Conservation (phyloP, 352 stramenopile genomes). For the Globisporangium cederbergense region DNA sequence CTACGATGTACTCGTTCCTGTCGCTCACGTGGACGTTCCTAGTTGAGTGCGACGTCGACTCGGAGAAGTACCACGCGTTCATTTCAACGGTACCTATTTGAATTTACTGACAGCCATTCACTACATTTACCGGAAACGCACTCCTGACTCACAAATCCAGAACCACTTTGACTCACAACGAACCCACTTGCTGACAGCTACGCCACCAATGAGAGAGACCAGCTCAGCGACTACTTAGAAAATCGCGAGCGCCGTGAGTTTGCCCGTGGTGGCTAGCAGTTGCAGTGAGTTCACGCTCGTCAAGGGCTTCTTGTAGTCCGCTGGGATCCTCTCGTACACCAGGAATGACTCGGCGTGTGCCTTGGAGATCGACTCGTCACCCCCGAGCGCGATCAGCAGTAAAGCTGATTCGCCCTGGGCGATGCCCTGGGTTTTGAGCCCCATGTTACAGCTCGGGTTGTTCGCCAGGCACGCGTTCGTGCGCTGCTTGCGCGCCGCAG, state of each 20-base stretch:
- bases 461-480: background rate
- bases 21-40: background rate
- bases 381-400: background rate
- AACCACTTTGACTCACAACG: no score
- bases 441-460: background rate
- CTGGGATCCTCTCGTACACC: conserved; percentile 41
- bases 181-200: no score
- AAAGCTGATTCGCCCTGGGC: background rate
- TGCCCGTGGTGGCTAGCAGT: background rate
- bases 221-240: background rate
- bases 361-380: conserved; percentile 29
- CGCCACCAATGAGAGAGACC: no score
- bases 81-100: no score
- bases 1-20: background rate
- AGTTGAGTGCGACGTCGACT: background rate
- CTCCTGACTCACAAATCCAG: no score
- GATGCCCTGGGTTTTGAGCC: background rate
- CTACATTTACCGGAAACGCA: no score
- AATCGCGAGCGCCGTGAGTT: background rate
- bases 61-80: background rate
- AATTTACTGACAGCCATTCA: background rate
- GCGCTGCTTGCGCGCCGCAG: background rate
- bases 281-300: background rate
- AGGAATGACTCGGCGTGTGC: conserved; percentile 39
- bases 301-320: conserved; percentile 30